Base-by-base conservation (phyloP, 345 rosid species). In the Eucalyptus polyanthemos region DNA sequence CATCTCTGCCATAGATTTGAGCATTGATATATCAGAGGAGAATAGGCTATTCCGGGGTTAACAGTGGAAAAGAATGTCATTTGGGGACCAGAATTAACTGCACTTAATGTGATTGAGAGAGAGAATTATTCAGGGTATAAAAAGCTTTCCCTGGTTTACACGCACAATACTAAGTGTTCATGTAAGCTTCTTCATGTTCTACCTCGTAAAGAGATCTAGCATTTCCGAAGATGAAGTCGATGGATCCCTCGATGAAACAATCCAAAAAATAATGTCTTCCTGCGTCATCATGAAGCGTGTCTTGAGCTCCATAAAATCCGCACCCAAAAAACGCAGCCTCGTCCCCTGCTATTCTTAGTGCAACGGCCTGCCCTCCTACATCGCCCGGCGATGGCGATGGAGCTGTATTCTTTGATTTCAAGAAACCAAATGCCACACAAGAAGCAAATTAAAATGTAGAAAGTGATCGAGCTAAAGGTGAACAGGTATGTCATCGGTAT, bases 241-340 rank as follows among this genome's bases (percentile, higher is more conserved):
- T 95, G 37, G 98, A 97, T 49, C 99, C 98, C 92, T 97, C 94
- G 4, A 97, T 94, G 93, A 96, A 96, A 65, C 98, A 96, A 19
- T 92, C 94, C 89, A 91, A 93, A 88, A 91, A 97, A 88, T 93
- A 97, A 90, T 97, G 99, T 83, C 94, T 94, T 27, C 99, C 99
- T 21, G 62, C 89, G 88, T 96, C 94, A 80, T 97, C 99, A 90
- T 91, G 92, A 87, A 97, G 98, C 1, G 99, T 97, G 91, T 97
- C 99, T 95, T 97, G 99, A 19, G 97, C 95, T 87, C 99, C 97
- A 65, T 92, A 96, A 88, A 97, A 96, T 80, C 99, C 99, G 89
- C 99, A 97, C 3, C 95, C 93, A 50, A 94, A 96, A 89, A 97
- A 96, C 3, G 99, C 98, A 40, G 95, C 94, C 90, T 94, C 95